These are phyloP conservation scores for Globisporangium nunn DNA, from an alignment of 352 stramenopile genomes.

Conservation along the genomic window DNA sequence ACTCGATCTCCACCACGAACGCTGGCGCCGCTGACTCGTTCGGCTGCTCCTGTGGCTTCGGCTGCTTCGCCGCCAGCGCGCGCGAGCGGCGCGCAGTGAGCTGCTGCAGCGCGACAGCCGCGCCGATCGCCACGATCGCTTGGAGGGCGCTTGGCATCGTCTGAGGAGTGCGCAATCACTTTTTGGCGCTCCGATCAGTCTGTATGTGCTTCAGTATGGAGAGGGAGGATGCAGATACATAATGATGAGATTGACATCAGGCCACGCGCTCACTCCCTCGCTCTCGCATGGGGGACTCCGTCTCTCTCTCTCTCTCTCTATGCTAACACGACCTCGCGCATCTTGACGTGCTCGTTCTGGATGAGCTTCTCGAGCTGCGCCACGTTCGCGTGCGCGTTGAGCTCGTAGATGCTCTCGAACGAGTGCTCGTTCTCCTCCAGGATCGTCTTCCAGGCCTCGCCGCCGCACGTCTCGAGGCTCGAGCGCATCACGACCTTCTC, in stretches of 20 bases:
- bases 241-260: neutral
- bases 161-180: neutral
- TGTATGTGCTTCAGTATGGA: neutral
- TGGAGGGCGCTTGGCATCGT: slow-evolving; percentile 6
- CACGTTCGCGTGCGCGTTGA: slow-evolving; percentile 88
- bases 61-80: slow-evolving; percentile 5
- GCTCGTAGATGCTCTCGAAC: slow-evolving; percentile 94
- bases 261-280: no score
- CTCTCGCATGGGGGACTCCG: no score
- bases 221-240: neutral
- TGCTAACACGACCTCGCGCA: slow-evolving; percentile 69
- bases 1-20: slow-evolving; percentile 86
- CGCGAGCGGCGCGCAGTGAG: slow-evolving; percentile 17
- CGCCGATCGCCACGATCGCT: slow-evolving; percentile 21
- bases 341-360: slow-evolving; percentile 71
- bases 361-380: slow-evolving; percentile 82
- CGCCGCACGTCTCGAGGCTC: slow-evolving; percentile 90
- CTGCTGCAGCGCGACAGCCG: slow-evolving; percentile 37
- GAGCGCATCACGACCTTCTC: slow-evolving; percentile 91
- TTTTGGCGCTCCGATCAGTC: neutral
- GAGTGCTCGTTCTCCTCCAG: slow-evolving; percentile 90
- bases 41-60: slow-evolving; percentile 3
- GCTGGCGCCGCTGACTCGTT: slow-evolving; percentile 14
- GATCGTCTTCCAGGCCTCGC: slow-evolving; percentile 92
- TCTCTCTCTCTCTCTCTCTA: slow-evolving; percentile 5